Percentiles rank a stretch among this genome's conserved stretches.
phyloP scores from a whole-genome alignment of 1,284 basidiomycete genomes.

The Cryptococcus sp. region DNA sequence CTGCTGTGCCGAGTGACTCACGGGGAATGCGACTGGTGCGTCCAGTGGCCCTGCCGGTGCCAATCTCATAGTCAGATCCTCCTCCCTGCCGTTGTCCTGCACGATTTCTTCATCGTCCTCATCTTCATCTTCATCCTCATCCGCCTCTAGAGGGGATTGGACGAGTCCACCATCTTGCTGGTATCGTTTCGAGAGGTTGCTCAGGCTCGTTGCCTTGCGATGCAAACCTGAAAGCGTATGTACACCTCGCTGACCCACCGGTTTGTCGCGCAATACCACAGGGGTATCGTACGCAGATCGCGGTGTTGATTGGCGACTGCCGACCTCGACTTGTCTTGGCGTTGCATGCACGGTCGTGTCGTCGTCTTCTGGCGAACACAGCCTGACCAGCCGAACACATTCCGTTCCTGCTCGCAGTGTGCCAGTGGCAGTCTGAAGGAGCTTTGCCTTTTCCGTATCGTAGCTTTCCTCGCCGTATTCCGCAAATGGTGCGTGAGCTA shows the following conservation, averaged over 20 bases:
- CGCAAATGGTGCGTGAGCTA: slow-evolving; percentile 61
- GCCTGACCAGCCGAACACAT: slow-evolving; percentile 78
- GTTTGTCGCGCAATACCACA: slow-evolving; percentile 22
- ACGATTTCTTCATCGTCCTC: slow-evolving; percentile 44
- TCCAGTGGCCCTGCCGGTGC: slow-evolving; percentile 13
- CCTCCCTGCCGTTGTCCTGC: slow-evolving; percentile 35
- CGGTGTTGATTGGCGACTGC: slow-evolving; percentile 19
- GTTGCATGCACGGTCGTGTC: slow-evolving; percentile 6
- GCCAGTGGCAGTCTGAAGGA: slow-evolving; percentile 80
- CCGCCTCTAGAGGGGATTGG: slow-evolving; percentile 21
- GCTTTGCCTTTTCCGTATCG: slow-evolving; percentile 69
- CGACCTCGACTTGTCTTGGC: slow-evolving; percentile 11
- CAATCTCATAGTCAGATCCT: slow-evolving; percentile 54
- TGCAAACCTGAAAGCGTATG: slow-evolving; percentile 56
- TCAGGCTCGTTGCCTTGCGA: slow-evolving; percentile 56
- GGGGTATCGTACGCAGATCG: slow-evolving; percentile 21
- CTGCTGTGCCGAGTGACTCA: slow-evolving; percentile 6
- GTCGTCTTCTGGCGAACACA: slow-evolving; percentile 60
- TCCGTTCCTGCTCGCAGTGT: slow-evolving; percentile 86
- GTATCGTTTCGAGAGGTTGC: slow-evolving; percentile 39
- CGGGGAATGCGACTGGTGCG: slow-evolving; percentile 12
- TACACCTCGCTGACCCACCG: slow-evolving; percentile 42
- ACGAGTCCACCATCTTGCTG: slow-evolving; percentile 32
- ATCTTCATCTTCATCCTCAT: slow-evolving; percentile 35
- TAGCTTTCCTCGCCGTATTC: slow-evolving; percentile 61